phyloP scores from a whole-genome alignment of 2,329 filamentous ascomycete genomes.

The Botrytis deweyae region DNA sequence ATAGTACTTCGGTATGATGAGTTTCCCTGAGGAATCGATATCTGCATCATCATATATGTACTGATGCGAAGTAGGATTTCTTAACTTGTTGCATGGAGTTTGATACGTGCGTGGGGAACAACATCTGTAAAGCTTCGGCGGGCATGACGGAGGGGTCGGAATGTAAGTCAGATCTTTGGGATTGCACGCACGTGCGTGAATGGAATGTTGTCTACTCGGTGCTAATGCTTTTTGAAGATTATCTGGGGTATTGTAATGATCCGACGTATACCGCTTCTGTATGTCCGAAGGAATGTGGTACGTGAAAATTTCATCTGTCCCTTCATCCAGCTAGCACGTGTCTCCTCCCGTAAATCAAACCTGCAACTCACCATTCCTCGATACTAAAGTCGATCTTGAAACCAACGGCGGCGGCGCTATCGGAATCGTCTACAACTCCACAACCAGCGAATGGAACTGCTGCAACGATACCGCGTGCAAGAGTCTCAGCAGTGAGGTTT shows the following conservation, averaged over 20 bases:
- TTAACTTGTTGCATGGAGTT: not conserved
- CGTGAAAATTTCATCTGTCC: not conserved
- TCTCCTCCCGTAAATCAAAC: not conserved
- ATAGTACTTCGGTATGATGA: conserved; percentile 11
- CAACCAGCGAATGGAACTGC: not conserved
- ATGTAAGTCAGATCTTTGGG: not conserved
- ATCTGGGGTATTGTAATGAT: conserved; percentile 14
- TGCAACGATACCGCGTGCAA: conserved; percentile 1
- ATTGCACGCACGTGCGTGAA: not conserved
- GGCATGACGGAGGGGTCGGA: not conserved
- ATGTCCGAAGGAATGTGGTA: not conserved
- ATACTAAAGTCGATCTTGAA: not conserved
- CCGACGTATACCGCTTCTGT: conserved; percentile 11
- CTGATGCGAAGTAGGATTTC: not conserved
- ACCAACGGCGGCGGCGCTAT: not conserved
- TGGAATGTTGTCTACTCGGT: not conserved
- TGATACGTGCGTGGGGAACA: conserved; percentile 14
- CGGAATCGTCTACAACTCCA: not conserved
- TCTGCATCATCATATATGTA: not conserved
- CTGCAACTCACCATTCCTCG: not conserved
- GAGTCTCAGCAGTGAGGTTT: not conserved
- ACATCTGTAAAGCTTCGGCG: conserved; percentile 9
- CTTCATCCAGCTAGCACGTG: not conserved
- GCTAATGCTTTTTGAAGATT: not conserved
- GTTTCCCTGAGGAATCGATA: not conserved